A percentile compares a stretch with the other conserved stretches of the same genome.
phyloP scores from a whole-genome alignment of 345 rosid genomes.

The Turritis glabra region DNA sequence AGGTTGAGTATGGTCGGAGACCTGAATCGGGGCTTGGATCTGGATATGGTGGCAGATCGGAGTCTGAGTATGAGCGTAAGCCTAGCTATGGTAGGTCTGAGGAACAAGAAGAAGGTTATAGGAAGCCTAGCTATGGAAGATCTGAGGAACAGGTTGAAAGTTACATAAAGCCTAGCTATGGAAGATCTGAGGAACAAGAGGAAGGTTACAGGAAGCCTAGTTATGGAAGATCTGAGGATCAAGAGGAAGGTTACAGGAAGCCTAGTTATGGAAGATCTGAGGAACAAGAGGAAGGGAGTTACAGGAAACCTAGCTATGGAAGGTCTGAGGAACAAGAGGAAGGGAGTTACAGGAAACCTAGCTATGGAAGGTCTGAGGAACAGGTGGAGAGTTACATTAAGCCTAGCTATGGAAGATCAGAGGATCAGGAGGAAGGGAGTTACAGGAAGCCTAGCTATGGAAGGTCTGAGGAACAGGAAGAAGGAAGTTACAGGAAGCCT shows the following conservation, averaged over 20 bases:
- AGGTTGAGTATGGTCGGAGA: constrained; percentile 39
- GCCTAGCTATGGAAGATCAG: constrained; percentile 23
- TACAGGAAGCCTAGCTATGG: constrained; percentile 34
- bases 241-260: constrained; percentile 39
- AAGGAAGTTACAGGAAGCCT: constrained; percentile 41
- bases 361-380: constrained; percentile 47
- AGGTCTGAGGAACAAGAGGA: constrained; percentile 44
- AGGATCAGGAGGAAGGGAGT: constrained; percentile 8
- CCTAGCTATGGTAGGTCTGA: constrained; percentile 24
- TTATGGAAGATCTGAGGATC: constrained; percentile 44
- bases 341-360: constrained; percentile 41
- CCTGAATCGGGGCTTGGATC: constrained; percentile 20
- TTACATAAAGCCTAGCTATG: constrained; percentile 44
- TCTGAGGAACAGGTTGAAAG: constrained; percentile 46
- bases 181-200: constrained; percentile 16
- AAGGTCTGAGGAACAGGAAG: constrained; percentile 46
- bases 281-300: background rate
- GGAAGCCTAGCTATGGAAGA: constrained; percentile 33
- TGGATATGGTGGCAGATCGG: constrained; percentile 24
- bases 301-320: constrained; percentile 26
- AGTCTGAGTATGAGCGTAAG: constrained; percentile 35
- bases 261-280: constrained; percentile 42
- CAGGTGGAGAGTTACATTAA: constrained; percentile 3
- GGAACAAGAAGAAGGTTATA: constrained; percentile 18
- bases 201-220: constrained; percentile 26